Percentiles rank a stretch among this genome's conserved stretches.
Conservation (phyloP, 1,139 yeast species). For the Candida pseudoviswanathii region DNA sequence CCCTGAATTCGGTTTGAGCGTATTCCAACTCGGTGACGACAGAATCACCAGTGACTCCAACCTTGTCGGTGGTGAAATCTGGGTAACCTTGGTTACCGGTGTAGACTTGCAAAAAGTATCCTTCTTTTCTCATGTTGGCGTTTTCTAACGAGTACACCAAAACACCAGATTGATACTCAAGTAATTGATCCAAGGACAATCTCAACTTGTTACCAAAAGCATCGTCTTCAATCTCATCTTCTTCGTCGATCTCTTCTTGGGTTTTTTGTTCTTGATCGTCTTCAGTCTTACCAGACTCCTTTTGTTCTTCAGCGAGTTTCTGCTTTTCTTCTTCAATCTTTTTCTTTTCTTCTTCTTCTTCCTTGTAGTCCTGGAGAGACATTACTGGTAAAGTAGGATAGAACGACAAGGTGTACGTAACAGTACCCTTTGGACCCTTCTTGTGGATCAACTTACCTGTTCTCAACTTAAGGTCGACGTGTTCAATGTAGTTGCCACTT, state of each 20-base stretch:
- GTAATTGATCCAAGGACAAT: constrained; percentile 63
- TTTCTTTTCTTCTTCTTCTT: constrained; percentile 45
- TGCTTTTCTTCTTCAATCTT: constrained; percentile 26
- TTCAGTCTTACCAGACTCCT: no score
- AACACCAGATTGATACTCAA: constrained; percentile 72
- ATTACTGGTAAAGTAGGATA: constrained; percentile 79
- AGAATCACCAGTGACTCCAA: constrained; percentile 64
- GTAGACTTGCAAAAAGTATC: constrained; percentile 67
- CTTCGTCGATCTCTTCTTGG: constrained; percentile 35
- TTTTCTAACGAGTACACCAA: constrained; percentile 66
- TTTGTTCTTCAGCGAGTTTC: constrained; percentile 18
- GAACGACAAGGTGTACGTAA: constrained; percentile 74
- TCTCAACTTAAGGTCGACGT: constrained; percentile 57
- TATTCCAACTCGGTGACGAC: constrained; percentile 74
- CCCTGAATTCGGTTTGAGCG: constrained; percentile 65
- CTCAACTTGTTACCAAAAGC: constrained; percentile 49
- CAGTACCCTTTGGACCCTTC: constrained; percentile 80
- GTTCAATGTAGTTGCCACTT: constrained; percentile 64
- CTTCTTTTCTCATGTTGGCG: constrained; percentile 55
- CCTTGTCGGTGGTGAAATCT: constrained; percentile 55
- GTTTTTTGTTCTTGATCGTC: constrained; percentile 17
- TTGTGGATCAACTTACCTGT: constrained; percentile 64
- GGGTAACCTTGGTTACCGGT: constrained; percentile 75
- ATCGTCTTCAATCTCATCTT: constrained; percentile 37
- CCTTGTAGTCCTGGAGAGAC: constrained; percentile 71